Evolutionary conservation across 805 yeast species (phyloP), one percentile per base, ranked within the genome.

Genomic region (Danielia oregonensis): DNA sequence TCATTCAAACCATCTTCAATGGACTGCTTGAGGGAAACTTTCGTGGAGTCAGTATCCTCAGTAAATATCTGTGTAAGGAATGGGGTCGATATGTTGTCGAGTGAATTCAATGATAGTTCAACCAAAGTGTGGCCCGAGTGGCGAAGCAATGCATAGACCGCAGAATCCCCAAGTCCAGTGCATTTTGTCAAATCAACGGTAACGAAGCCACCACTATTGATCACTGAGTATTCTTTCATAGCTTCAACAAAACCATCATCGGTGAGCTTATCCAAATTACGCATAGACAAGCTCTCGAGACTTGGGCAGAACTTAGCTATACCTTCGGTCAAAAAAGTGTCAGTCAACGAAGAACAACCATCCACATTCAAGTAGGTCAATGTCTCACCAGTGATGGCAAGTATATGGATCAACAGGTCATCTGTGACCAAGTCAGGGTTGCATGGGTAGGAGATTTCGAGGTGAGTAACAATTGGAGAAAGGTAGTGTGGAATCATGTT

Each of bases 281-380:
- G 69, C 30, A 89, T 55, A 2, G 88, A 79, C 8, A 91, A 52
- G 13, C 64, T 65, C 24, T 79, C 73, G 30, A 89, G 54, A 11
- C 63, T 68, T 5, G 72, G 63, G 32, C 86, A 76, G 51, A 77
- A 79, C 15, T 75, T 74, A 29, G 70, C 65, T 5, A 81, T 48
- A 0, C 89, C 93, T 24, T 76, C 76, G 2, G 63, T 51, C 10
- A 75, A 46, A 37, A 80, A 70, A 1, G 62, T 65, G 51, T 88
- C 95, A 0, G 95, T 81, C 14, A 93, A 59, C 1, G 67, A 78
- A 0, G 78, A 54, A 48, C 95, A 86, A 1, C 94, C 94, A 50
- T 82, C 86, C 11, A 93, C 62, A 13, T 67, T 67, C 19, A 93
- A 63, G 1, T 71, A 54, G 26, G 65, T 65, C 29, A 93, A 60